These are phyloP conservation scores for Backusella parvicylindrica DNA, from an alignment of 192 early-diverging fungal species.

Conservation along the genomic window DNA sequence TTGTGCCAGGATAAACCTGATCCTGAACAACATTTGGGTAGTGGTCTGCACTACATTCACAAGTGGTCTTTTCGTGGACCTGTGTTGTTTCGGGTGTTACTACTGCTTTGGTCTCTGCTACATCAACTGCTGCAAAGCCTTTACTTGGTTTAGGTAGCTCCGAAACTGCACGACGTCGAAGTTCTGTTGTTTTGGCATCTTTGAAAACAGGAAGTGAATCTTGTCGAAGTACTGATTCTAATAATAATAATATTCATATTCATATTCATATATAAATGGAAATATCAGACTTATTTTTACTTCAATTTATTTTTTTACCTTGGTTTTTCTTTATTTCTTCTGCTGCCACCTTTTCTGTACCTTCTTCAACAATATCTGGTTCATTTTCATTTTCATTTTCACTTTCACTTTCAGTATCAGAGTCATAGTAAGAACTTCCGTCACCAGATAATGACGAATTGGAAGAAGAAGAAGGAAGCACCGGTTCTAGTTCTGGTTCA, in stretches of 20 bases:
- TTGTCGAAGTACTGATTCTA: background rate
- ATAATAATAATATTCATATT: no score
- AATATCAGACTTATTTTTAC: background rate
- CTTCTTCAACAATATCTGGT: background rate
- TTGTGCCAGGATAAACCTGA: slow-evolving; percentile 1
- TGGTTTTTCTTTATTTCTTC: background rate
- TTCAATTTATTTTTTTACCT: background rate
- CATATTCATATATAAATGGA: no score
- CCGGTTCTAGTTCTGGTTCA: background rate
- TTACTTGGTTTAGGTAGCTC: background rate
- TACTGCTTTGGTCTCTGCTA: background rate
- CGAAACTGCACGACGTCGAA: background rate
- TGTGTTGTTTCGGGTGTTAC: background rate
- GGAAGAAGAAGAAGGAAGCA: background rate
- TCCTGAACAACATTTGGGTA: slow-evolving; percentile 37
- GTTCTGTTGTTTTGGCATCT: background rate
- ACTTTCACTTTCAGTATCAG: background rate
- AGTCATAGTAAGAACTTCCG: slow-evolving; percentile 13
- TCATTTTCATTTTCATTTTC: background rate
- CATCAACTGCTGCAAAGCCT: background rate
- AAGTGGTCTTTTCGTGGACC: slow-evolving; percentile 17
- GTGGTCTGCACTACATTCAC: slow-evolving; percentile 36
- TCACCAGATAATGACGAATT: background rate
- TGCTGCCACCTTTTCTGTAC: background rate
- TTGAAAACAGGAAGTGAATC: background rate